phyloP scores from a whole-genome alignment of 345 rosid species.

The Geranium rotundifolium region DNA sequence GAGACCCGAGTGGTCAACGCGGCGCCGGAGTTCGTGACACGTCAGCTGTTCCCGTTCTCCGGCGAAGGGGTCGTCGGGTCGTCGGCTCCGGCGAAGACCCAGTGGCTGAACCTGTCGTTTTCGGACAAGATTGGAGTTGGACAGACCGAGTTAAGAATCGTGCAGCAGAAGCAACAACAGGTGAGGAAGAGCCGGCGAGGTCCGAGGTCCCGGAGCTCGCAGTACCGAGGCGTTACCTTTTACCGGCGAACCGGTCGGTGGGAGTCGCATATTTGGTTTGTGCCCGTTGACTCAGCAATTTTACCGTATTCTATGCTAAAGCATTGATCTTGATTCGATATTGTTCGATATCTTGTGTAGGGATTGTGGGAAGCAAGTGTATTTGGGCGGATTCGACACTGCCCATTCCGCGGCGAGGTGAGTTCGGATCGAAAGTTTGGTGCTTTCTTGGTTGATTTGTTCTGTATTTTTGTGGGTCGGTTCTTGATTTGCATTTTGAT shows the following conservation, averaged over 20 bases:
- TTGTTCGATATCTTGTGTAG: constrained; percentile 5
- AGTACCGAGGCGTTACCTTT: constrained; percentile 94
- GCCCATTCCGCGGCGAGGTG: constrained; percentile 95
- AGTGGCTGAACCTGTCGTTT: constrained; percentile 40
- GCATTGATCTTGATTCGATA: background rate
- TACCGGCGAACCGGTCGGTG: constrained; percentile 95
- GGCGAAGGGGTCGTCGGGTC: constrained; percentile 20
- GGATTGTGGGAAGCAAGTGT: constrained; percentile 76
- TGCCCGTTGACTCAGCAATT: background rate
- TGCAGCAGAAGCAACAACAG: constrained; percentile 31
- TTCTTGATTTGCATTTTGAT: constrained; percentile 8
- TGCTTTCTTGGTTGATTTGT: background rate
- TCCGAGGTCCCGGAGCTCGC: constrained; percentile 91
- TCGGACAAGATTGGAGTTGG: constrained; percentile 13
- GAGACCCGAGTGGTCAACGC: background rate
- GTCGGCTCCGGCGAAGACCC: constrained; percentile 15
- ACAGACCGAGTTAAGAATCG: constrained; percentile 21
- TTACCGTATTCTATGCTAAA: too few species aligned
- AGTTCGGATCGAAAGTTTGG: background rate
- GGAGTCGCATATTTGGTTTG: too few species aligned
- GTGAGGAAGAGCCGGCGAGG: constrained; percentile 72
- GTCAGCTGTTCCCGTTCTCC: constrained; percentile 33
- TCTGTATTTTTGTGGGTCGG: background rate
- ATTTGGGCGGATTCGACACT: constrained; percentile 93
- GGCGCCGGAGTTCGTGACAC: constrained; percentile 19